Base-by-base conservation (phyloP, 2,329 filamentous ascomycete species). In the Metarhizium brunneum region DNA sequence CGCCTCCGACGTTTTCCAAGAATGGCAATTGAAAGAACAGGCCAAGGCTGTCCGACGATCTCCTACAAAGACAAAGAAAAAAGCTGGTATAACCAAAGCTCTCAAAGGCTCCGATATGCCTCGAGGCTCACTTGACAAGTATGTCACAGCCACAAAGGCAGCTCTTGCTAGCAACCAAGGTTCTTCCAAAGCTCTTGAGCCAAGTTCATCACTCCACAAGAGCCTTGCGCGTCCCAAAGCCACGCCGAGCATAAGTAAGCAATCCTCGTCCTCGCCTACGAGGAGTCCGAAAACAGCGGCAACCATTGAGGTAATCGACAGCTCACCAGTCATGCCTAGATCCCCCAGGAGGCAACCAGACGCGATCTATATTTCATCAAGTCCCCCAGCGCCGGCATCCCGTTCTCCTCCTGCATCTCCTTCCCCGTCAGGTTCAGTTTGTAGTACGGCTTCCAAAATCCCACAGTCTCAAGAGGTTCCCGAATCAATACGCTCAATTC, bases 361-460 rank as follows among this genome's bases (percentile, higher is more conserved):
- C 62, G 61, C 74, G 58, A 76, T 78, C 66, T 51, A 72, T 59
- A 71, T 78, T 65, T 66, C 71, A 61, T 77, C 75, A 65, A 77
- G 75, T 58, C 56, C 54, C 2, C 75, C 76, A 53, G 60, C 65
- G 65, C 56, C 52, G 47, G 52, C 58, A 25, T 54, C 57, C 47
- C 54, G 63, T 35, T 69, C 71, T 59, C 64, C 68, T 67, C 54
- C 66, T 58, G 50, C 57, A 57, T 59, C 62, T 58, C 57, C 60
- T 57, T 58, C 67, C 47, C 56, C 64, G 58, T 48, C 30, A 42
- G 30, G 45, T 32, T 57, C 61, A 57, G 56, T 54, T 25, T n/a
- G 25, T 50, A 58, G 42, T 16, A 20, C 40, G n/a, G 38, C 32
- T 51, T 14, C 55, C 50, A 18, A 55, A 59, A 3, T 57, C 55